Percentiles rank a stretch among this genome's conserved stretches.
Conservation (phyloP, 805 yeast genomes). For the Lipomyces lipofer region DNA sequence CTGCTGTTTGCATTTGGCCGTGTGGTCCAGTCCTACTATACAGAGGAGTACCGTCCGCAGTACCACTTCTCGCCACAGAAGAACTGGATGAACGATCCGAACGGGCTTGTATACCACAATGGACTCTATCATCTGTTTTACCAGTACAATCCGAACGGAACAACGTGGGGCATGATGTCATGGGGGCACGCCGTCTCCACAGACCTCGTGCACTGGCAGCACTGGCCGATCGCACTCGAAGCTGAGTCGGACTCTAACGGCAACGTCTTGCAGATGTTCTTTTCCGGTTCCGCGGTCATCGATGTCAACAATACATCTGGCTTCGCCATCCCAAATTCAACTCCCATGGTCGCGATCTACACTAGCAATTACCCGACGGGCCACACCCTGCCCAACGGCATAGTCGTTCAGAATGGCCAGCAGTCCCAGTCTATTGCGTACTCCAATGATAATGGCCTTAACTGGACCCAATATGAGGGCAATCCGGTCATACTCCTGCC, state of each 20-base stretch:
- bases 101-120: constrained; percentile 3
- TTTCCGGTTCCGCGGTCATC: constrained; percentile 35
- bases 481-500: constrained; percentile 5
- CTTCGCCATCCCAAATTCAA: constrained; percentile 20
- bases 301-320: constrained; percentile 45
- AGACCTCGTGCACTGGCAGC: constrained; percentile 6
- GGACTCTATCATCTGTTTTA: constrained; percentile 4
- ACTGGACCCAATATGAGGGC: constrained; percentile 4
- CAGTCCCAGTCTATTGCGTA: constrained; percentile 3
- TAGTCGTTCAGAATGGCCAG: neutral
- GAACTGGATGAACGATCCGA: constrained; percentile 11
- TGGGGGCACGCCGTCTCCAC: constrained; percentile 11
- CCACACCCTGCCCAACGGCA: neutral
- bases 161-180: constrained; percentile 5
- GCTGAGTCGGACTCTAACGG: neutral
- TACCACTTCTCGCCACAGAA: constrained; percentile 4
- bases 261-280: neutral
- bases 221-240: constrained; percentile 1
- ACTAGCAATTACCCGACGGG: neutral
- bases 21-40: neutral
- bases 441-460: constrained; percentile 3
- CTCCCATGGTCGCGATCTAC: constrained; percentile 1
- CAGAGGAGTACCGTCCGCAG: constrained; percentile 4
- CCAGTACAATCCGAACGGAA: constrained; percentile 6
- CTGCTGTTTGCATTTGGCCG: neutral